These are phyloP conservation scores for Flammula alnicola DNA, from an alignment of 1,284 basidiomycete species.

Conservation along the genomic window DNA sequence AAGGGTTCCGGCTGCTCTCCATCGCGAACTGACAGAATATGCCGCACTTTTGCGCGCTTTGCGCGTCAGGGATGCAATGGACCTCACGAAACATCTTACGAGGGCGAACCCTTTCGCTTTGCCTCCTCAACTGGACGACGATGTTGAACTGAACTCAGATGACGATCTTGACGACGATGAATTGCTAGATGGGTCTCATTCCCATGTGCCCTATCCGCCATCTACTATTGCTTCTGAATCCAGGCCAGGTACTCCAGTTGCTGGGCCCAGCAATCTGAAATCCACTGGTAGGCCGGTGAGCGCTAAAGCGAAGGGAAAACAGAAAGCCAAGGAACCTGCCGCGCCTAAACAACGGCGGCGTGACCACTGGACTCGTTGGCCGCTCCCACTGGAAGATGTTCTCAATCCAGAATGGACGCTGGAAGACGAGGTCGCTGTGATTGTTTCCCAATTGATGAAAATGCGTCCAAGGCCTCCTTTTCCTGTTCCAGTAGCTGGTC, in stretches of 20 bases:
- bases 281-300: conserved; percentile 9
- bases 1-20: conserved; percentile 54
- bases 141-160: conserved; percentile 11
- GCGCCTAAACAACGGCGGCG: conserved; percentile 30
- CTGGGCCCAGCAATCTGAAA: conserved; percentile 25
- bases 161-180: conserved; percentile 17
- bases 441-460: conserved; percentile 39
- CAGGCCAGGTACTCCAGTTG: conserved; percentile 11
- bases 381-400: conserved; percentile 59
- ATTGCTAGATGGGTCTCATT: conserved; percentile 7
- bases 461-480: conserved; percentile 17
- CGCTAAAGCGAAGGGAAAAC: conserved; percentile 19
- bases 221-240: conserved; percentile 5
- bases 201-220: not conserved
- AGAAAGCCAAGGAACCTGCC: conserved; percentile 22
- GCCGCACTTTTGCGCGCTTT: conserved; percentile 63
- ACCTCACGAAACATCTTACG: conserved; percentile 54
- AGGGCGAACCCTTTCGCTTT: conserved; percentile 22
- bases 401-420: conserved; percentile 62
- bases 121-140: conserved; percentile 6
- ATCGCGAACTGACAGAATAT: conserved; percentile 66
- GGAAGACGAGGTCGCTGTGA: conserved; percentile 57
- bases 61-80: conserved; percentile 54
- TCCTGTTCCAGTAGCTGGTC: conserved; percentile 15
- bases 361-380: conserved; percentile 71